Evolutionary conservation across 1,139 yeast genomes (phyloP).

Genomic region (Meyerozyma smithsonii): DNA sequence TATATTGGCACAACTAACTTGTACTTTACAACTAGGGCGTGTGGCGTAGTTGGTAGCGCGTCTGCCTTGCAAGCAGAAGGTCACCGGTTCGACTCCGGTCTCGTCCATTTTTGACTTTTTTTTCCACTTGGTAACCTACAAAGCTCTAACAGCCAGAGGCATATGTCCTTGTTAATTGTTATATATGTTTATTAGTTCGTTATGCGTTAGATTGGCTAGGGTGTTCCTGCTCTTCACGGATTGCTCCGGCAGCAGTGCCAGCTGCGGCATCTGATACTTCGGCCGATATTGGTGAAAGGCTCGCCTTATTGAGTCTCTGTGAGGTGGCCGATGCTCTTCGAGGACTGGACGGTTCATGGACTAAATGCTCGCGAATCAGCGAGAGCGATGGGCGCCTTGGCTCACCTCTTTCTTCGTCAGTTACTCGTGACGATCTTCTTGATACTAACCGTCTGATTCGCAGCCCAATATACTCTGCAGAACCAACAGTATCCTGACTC

Average conservation of each 20-base stretch:
- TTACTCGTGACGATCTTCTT: conserved; percentile 9
- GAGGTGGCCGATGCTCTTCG: conserved; percentile 3
- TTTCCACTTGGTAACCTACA: conserved; percentile 7
- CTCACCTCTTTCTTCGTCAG: conserved; percentile 11
- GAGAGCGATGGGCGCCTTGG: conserved; percentile 2
- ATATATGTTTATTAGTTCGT: not conserved
- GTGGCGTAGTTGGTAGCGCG: conserved; percentile 75
- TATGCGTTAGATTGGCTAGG: not conserved
- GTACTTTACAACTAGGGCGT: conserved; percentile 37
- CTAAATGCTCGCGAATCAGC: conserved; percentile 1
- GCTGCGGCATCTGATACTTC: conserved; percentile 17
- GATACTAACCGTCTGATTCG: conserved; percentile 19
- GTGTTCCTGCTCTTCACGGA: too few relatives aligned
- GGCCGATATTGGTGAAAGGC: conserved; percentile 13
- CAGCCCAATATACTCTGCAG: conserved; percentile 31
- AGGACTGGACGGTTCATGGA: not conserved
- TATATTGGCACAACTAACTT: not conserved
- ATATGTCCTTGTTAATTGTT: not conserved
- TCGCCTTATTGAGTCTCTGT: conserved; percentile 14
- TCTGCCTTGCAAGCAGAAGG: conserved; percentile 64
- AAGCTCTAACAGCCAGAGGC: too few relatives aligned
- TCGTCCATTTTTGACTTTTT: conserved; percentile 49
- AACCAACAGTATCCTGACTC: conserved; percentile 5
- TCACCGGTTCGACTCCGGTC: conserved; percentile 66
- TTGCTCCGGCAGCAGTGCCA: conserved; percentile 7